Evolutionary conservation across 2,329 filamentous ascomycete genomes (phyloP), one percentile per base, ranked within the genome.

Genomic region (Dactylellina parvicollis): DNA sequence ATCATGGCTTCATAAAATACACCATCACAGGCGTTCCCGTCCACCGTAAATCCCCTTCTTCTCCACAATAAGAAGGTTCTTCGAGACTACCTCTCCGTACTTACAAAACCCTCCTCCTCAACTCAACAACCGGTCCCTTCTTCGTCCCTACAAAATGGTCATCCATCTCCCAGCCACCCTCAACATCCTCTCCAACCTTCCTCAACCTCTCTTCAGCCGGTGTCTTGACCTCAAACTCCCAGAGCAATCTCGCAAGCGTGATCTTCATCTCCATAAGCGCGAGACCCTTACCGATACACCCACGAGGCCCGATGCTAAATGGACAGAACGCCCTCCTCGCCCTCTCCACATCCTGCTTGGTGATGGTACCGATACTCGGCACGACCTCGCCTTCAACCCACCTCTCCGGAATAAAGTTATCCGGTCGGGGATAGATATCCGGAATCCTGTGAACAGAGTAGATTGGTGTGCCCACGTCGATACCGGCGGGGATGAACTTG

Each of bases 91-190:
- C n/a, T 16, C 55, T n/a, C 3, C 28, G 12, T 18, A n/a, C 32
- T 24, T 24, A 36, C 30, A 38, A 55, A 40, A 38, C 50, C 54
- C 74, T 75, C 75, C 75, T 81, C 77, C 82, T 79, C 77, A 89
- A 89, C 81, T 91, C 86, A 65, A 92, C 82, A 81, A 90, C 83
- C 0, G 88, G 87, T 0, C 90, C 90, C 77, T 90, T 85, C 82
- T 92, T 92, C 77, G 86, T 82, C 77, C 88, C 90, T 30, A 90
- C 91, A 80, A 92, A 92, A 16, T 86, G 89, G 79, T 92, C 90
- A 77, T 77, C 38, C 75, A 74, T 22, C 59, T 62, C 59, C 60
- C 65, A 70, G 49, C 71, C 54, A 46, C 61, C 74, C 67, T 61
- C 69, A 67, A 40, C 78, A 79, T 57, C 80, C 56, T 64, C 80